Evolutionary conservation across 306 rosid species (phyloP).

Genomic region (Ochetophila trinervis): DNA sequence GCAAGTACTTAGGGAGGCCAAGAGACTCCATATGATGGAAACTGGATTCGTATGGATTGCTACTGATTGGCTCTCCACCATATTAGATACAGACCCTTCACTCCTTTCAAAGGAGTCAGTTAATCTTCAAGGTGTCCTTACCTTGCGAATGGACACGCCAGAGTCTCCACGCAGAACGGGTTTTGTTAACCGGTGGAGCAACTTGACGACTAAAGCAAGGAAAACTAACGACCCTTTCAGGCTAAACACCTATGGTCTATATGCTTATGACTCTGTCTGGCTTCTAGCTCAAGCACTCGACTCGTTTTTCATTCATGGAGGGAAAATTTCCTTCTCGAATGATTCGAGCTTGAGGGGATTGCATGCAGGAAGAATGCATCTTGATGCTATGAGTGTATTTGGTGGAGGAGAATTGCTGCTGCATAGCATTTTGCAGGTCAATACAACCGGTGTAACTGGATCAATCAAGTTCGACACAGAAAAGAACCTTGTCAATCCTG

Average conservation of each 20-base stretch:
- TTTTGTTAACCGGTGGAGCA: slow-evolving; percentile 13
- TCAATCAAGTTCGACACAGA: slow-evolving; percentile 19
- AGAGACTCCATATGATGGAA: slow-evolving; percentile 21
- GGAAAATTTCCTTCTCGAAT: slow-evolving; percentile 16
- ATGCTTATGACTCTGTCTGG: slow-evolving; percentile 30
- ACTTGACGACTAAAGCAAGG: slow-evolving; percentile 4
- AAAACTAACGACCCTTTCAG: slow-evolving; percentile 8
- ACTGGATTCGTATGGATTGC: slow-evolving; percentile 30
- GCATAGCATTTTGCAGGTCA: slow-evolving; percentile 7
- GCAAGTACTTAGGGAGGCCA: slow-evolving; percentile 6
- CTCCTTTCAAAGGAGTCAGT: slow-evolving; percentile 3
- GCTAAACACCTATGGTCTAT: slow-evolving; percentile 17
- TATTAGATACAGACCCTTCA: slow-evolving; percentile 18
- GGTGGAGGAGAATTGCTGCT: slow-evolving; percentile 14
- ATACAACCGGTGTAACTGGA: slow-evolving; percentile 25
- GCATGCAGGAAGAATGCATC: slow-evolving; percentile 14
- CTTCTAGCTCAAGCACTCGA: slow-evolving; percentile 26
- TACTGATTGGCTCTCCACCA: slow-evolving; percentile 33
- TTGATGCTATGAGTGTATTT: slow-evolving; percentile 26
- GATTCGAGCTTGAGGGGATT: slow-evolving; percentile 5
- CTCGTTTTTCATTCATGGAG: slow-evolving; percentile 6
- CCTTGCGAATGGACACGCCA: slow-evolving; percentile 24
- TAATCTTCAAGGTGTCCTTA: slow-evolving; percentile 27
- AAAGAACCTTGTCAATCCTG: slow-evolving; percentile 13
- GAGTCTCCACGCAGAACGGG: background rate